Conservation (phyloP, 129 eudicot species). For the Ambrosia trifida region DNA sequence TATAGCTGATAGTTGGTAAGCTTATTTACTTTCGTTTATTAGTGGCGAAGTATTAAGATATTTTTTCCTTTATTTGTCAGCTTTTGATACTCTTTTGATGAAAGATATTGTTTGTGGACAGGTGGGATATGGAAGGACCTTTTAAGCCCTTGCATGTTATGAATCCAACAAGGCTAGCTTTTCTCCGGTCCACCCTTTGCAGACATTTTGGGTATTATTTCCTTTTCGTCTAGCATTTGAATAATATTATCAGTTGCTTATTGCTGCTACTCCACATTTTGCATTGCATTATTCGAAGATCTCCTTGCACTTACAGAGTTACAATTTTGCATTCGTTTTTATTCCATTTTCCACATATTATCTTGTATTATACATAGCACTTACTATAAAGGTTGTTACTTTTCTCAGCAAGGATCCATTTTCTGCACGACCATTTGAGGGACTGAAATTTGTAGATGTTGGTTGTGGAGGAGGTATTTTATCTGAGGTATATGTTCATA, state of each 20-base stretch:
- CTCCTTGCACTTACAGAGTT: neutral
- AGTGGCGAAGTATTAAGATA: neutral
- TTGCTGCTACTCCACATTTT: neutral
- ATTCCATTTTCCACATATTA: neutral
- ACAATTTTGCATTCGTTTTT: neutral
- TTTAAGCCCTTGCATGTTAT: conserved; percentile 82
- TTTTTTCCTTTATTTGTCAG: neutral
- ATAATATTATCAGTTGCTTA: neutral
- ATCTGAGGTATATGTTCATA: conserved; percentile 67
- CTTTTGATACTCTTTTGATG: neutral
- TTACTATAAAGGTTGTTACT: conserved; percentile 10
- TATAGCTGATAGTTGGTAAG: conserved; percentile 78
- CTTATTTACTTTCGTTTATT: neutral
- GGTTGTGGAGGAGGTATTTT: conserved; percentile 99
- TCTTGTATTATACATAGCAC: conserved; percentile 13
- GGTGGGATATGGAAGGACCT: conserved; percentile 99
- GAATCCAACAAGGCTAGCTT: conserved; percentile 91
- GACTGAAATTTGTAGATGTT: conserved; percentile 85
- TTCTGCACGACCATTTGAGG: conserved; percentile 83
- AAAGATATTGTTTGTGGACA: conserved; percentile 25
- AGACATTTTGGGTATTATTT: conserved; percentile 79
- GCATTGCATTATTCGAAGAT: neutral
- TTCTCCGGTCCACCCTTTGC: conserved; percentile 86
- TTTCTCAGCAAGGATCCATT: conserved; percentile 77
- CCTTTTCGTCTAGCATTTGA: neutral